These are phyloP conservation scores for Rosa rugosa DNA, from an alignment of 306 rosid genomes.

Conservation along the genomic window DNA sequence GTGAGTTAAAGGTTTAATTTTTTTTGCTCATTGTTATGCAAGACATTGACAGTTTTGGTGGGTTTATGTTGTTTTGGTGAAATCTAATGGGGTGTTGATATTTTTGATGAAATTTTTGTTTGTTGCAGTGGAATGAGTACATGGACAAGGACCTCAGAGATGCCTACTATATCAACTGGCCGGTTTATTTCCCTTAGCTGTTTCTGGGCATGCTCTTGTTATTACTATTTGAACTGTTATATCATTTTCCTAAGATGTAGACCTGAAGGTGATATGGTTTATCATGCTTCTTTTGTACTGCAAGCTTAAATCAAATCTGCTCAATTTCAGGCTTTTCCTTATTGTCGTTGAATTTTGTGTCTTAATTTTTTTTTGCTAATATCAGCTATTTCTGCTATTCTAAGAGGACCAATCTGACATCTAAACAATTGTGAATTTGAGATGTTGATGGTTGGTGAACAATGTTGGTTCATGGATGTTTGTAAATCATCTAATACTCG, in stretches of 20 bases:
- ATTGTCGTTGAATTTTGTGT: neutral
- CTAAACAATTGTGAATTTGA: neutral
- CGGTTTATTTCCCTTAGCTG: conserved; percentile 69
- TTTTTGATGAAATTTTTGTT: neutral
- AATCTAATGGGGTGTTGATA: neutral
- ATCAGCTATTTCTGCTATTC: neutral
- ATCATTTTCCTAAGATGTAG: neutral
- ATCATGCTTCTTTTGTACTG: neutral
- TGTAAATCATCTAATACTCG: neutral
- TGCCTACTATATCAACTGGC: conserved; percentile 74
- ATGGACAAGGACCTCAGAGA: conserved; percentile 66
- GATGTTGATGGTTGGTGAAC: neutral
- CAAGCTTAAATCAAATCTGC: neutral
- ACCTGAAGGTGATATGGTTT: neutral
- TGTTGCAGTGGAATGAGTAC: conserved; percentile 82
- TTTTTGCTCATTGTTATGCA: neutral
- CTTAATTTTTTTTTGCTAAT: neutral
- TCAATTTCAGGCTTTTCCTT: neutral
- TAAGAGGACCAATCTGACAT: neutral
- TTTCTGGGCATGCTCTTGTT: conserved; percentile 15
- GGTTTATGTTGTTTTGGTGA: conserved; percentile 11
- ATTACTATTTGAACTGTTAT: neutral
- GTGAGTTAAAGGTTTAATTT: neutral
- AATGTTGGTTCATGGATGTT: neutral
- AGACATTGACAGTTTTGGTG: conserved; percentile 1